These are phyloP conservation scores for Glycine soja DNA, from an alignment of 306 rosid species.

Conservation along the genomic window DNA sequence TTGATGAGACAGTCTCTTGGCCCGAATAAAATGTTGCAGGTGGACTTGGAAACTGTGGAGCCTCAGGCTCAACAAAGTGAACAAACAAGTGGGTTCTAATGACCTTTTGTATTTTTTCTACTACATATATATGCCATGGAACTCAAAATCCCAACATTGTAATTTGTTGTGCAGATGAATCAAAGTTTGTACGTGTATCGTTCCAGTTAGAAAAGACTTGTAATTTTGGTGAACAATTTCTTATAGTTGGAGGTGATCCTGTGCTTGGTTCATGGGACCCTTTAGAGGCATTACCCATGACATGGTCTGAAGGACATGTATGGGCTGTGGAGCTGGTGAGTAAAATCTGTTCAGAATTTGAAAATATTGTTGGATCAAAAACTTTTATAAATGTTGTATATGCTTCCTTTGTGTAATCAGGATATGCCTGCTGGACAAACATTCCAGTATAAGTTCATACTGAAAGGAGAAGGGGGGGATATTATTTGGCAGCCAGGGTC, in stretches of 20 bases:
- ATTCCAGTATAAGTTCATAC: conserved; percentile 80
- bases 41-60: conserved; percentile 54
- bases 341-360: conserved; percentile 27
- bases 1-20: conserved; percentile 27
- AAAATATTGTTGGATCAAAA: conserved; percentile 12
- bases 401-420: conserved; percentile 48
- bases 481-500: conserved; percentile 85
- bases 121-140: conserved; percentile 4
- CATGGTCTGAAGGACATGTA: conserved; percentile 85
- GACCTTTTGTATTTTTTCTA: conserved; percentile 15
- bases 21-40: conserved; percentile 54
- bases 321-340: conserved; percentile 84
- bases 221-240: conserved; percentile 76
- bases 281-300: conserved; percentile 68
- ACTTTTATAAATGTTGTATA: neutral
- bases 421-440: conserved; percentile 69
- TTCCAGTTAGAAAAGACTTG: conserved; percentile 77
- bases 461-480: conserved; percentile 57
- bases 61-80: conserved; percentile 46
- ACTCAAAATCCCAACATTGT: conserved; percentile 19
- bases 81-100: conserved; percentile 51
- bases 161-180: conserved; percentile 61
- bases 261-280: conserved; percentile 83
- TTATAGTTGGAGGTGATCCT: conserved; percentile 83
- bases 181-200: conserved; percentile 61